Evolutionary conservation across 495 filamentous ascomycete genomes (phyloP).

Genomic region (Penicillium malachiteum): DNA sequence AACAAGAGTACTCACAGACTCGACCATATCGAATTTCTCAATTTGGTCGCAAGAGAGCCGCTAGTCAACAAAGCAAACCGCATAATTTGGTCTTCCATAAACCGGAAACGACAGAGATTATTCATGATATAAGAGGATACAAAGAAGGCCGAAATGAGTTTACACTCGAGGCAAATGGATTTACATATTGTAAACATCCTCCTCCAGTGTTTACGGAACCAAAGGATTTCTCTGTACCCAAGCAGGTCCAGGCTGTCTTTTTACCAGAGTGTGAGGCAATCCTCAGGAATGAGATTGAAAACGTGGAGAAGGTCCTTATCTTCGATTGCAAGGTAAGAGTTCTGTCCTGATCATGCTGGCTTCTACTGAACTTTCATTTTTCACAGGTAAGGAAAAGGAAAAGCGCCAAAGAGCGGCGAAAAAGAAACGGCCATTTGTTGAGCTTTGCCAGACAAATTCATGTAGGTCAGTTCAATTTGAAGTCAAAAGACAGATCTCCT

Average conservation of each 20-base stretch:
- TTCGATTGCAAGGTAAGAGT: conserved; percentile 30
- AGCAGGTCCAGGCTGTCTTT: not conserved
- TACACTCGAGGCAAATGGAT: not conserved
- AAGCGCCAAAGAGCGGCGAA: conserved; percentile 14
- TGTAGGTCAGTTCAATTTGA: conserved; percentile 14
- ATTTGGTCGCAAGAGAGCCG: not conserved
- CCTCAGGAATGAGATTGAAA: conserved; percentile 3
- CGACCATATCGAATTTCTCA: conserved; percentile 4
- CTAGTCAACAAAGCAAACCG: not conserved
- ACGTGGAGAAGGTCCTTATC: conserved; percentile 7
- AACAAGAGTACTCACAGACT: conserved; percentile 1
- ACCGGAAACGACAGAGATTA: not conserved
- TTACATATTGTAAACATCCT: not conserved
- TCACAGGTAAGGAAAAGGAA: conserved; percentile 12
- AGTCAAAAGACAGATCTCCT: too few species aligned
- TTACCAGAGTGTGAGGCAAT: conserved; percentile 9
- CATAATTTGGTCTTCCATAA: not conserved
- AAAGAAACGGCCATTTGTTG: conserved; percentile 10
- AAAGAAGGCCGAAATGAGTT: not conserved
- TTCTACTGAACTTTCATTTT: not conserved
- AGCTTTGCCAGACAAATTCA: conserved; percentile 11
- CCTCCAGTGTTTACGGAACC: not conserved
- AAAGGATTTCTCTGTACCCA: not conserved
- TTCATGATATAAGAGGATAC: not conserved
- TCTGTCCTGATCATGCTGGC: not conserved